Evolutionary conservation across 2,329 filamentous ascomycete genomes (phyloP), one percentile per base, ranked within the genome.

Genomic region (Fonsecaea pugnacius): DNA sequence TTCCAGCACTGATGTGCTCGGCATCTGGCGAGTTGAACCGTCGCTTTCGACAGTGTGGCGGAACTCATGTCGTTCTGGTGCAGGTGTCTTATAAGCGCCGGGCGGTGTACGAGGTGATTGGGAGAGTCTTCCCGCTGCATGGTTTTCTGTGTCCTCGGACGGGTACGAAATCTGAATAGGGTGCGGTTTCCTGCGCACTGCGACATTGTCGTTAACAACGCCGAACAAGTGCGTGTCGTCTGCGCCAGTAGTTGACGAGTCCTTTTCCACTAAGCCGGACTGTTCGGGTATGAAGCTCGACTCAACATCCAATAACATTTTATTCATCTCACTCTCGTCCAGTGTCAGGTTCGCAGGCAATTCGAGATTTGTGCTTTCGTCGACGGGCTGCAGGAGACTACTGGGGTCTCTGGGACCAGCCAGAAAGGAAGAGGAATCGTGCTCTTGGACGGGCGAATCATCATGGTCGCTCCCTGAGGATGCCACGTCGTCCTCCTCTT

Each of bases 211-310:
- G 53, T 70, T 72, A 8, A 73, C 61, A 18, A 78, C 71, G 7
- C 78, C 78, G 61, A 80, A 76, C 55, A 79, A 63, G 62, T 77
- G 79, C 4, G 79, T 81, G 72, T 82, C 79, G 64, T 80, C 79
- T 10, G 71, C 73, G 48, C 77, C 77, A 16, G 69, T 61, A 21
- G 66, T 69, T 12, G 69, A 67, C 18, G 74, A 58, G 38, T 61
- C 48, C 46, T 55, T 60, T 27, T 32, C 53, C 18, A 77, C 76
- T 24, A 82, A 74, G 1, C 77, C 76, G 2, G 82, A 82, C 1
- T 79, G 77, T 52, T 87, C 85, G 0, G 85, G 85, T 51, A 88
- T 66, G 69, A 88, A 88, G 71, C 85, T 88, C 3, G 86, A 88
- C 72, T 88, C 86, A 61, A 87, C 80, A 69, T 88, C 85, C 79